Evolutionary conservation across 106 monocot species (phyloP).

Genomic region (Xerophyta viscosa): DNA sequence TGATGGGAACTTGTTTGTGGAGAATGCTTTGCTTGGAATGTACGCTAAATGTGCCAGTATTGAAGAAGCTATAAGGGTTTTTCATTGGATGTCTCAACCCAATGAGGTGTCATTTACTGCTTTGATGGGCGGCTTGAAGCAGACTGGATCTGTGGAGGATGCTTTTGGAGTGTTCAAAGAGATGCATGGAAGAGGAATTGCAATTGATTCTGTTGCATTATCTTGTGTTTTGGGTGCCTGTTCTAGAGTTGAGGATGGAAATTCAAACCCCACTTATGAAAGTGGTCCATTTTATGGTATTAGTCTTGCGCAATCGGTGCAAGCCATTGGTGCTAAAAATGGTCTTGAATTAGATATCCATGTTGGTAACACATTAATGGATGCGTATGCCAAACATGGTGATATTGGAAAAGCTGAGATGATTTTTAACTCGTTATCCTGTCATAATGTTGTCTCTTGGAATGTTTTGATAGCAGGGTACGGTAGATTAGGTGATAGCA

Average conservation of each 20-base stretch:
- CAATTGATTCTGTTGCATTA: conserved; percentile 50
- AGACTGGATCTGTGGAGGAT: conserved; percentile 29
- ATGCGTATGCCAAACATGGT: conserved; percentile 55
- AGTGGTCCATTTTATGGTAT: background rate
- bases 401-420: conserved; percentile 44
- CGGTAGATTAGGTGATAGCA: conserved; percentile 45
- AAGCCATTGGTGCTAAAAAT: conserved; percentile 32
- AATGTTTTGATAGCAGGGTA: conserved; percentile 78
- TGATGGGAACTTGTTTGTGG: conserved; percentile 45
- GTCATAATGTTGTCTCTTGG: conserved; percentile 70
- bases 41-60: conserved; percentile 54
- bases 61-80: conserved; percentile 43
- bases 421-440: conserved; percentile 36
- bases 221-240: conserved; percentile 70
- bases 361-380: conserved; percentile 70
- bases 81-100: conserved; percentile 40
- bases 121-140: conserved; percentile 71
- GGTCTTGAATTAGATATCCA: conserved; percentile 63
- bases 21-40: conserved; percentile 74
- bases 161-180: conserved; percentile 58
- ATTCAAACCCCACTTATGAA: background rate
- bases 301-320: conserved; percentile 26
- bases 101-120: conserved; percentile 95
- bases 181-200: conserved; percentile 54
- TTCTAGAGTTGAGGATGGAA: conserved; percentile 21